These are phyloP conservation scores for Leptographium wingfieldii DNA, from an alignment of 2,329 filamentous ascomycete genomes.

Conservation along the genomic window DNA sequence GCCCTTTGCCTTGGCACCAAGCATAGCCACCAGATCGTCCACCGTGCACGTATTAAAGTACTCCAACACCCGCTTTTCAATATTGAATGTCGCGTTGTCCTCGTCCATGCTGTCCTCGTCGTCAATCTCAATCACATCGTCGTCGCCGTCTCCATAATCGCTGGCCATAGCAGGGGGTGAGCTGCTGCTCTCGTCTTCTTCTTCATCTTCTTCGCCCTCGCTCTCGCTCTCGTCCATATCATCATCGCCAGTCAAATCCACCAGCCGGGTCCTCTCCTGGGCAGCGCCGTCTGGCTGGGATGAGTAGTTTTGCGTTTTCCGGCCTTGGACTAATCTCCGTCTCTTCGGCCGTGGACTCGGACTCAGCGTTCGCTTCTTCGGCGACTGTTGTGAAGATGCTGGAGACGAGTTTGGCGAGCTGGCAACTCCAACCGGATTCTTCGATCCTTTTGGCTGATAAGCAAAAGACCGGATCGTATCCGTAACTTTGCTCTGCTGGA, in stretches of 20 bases:
- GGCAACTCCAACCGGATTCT: neutral
- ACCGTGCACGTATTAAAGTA: conserved; percentile 73
- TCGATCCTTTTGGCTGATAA: conserved; percentile 4
- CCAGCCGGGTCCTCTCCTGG: conserved; percentile 6
- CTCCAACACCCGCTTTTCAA: conserved; percentile 44
- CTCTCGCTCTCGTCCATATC: conserved; percentile 27
- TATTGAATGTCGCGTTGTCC: neutral
- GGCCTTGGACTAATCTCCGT: conserved; percentile 18
- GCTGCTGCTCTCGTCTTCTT: conserved; percentile 17
- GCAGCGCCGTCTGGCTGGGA: conserved; percentile 13
- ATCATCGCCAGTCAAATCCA: conserved; percentile 9
- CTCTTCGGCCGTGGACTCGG: conserved; percentile 12
- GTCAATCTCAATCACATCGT: conserved; percentile 6
- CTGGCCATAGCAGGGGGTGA: conserved; percentile 5
- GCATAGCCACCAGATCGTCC: conserved; percentile 66
- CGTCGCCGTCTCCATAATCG: conserved; percentile 20
- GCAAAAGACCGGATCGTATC: conserved; percentile 11
- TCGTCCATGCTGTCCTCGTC: conserved; percentile 2
- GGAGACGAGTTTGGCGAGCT: neutral
- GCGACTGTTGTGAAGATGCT: conserved; percentile 6
- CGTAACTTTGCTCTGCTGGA: conserved; percentile 2
- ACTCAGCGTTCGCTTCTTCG: conserved; percentile 6
- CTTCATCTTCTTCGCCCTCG: conserved; percentile 12
- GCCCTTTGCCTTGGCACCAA: conserved; percentile 56
- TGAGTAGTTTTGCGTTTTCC: conserved; percentile 7